These are phyloP conservation scores for Dalbergia oliveri DNA, from an alignment of 306 rosid species.

Conservation along the genomic window DNA sequence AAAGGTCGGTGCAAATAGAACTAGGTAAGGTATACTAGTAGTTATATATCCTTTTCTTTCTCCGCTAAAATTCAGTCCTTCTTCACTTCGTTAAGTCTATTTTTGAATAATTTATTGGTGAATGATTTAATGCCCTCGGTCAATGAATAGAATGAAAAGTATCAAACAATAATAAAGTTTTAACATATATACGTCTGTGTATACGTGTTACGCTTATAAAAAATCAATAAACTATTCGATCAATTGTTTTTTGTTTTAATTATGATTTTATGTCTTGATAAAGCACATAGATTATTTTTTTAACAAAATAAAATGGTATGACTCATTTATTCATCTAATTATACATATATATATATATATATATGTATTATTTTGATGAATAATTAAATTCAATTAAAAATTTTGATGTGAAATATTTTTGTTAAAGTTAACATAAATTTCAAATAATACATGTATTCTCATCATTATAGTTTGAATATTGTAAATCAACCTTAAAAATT, in stretches of 20 bases:
- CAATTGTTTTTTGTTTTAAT: background rate
- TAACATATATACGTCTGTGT: background rate
- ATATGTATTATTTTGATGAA: too few species aligned
- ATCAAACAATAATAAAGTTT: background rate
- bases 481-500: too few species aligned
- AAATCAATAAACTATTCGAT: background rate
- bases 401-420: too few species aligned
- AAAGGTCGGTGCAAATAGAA: slow-evolving; percentile 13
- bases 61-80: background rate
- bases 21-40: too few species aligned
- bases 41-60: background rate
- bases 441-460: too few species aligned
- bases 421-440: too few species aligned
- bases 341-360: too few species aligned
- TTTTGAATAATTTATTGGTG: background rate
- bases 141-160: background rate
- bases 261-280: background rate
- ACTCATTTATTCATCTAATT: too few species aligned
- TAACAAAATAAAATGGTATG: too few species aligned
- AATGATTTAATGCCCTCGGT: background rate
- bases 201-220: background rate
- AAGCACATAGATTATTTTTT: too few species aligned
- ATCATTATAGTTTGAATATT: too few species aligned
- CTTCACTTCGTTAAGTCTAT: background rate
- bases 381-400: too few species aligned